Conservation (phyloP, 345 rosid genomes). For the Populus simonii region DNA sequence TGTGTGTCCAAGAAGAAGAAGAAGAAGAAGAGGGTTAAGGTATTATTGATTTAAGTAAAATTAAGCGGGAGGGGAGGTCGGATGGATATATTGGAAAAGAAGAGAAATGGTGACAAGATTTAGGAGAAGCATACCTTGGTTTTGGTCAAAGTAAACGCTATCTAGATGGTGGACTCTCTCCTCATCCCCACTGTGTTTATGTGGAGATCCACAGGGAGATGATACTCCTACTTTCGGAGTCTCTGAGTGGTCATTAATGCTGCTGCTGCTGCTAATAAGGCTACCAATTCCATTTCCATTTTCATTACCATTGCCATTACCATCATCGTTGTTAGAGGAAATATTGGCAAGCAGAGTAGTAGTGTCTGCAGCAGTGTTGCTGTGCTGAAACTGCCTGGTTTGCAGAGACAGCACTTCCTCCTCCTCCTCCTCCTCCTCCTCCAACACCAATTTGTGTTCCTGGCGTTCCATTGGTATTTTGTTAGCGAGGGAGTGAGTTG, state of each 20-base stretch:
- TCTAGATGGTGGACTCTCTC: background rate
- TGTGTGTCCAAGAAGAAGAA: background rate
- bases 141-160: slow-evolving; percentile 31
- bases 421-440: slow-evolving; percentile 15
- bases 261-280: background rate
- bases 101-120: background rate
- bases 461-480: background rate
- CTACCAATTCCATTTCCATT: background rate
- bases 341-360: background rate
- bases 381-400: slow-evolving; percentile 4
- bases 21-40: background rate
- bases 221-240: background rate
- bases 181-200: background rate
- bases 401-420: slow-evolving; percentile 10
- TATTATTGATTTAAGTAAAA: background rate
- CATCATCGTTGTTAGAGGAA: background rate
- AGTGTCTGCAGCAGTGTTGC: background rate
- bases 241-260: background rate
- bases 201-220: background rate
- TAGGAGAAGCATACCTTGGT: slow-evolving; percentile 17
- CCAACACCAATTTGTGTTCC: background rate
- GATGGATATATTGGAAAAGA: too few relatives aligned
- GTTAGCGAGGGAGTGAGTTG: background rate
- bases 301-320: background rate
- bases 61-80: background rate